phyloP scores from a whole-genome alignment of 768 basidiomycete genomes.

The Russula ochroleuca region DNA sequence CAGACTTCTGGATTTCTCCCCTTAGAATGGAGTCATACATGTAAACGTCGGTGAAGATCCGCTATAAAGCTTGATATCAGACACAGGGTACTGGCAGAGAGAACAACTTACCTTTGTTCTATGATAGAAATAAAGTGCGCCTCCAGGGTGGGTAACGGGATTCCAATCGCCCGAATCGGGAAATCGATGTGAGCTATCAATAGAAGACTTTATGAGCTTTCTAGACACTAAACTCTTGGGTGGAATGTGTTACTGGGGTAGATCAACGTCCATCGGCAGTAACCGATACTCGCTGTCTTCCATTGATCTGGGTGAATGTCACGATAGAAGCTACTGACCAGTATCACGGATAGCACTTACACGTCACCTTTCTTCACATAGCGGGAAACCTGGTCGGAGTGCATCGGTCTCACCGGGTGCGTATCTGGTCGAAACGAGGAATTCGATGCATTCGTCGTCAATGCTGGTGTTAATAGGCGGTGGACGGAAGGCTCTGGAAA shows the following conservation, averaged over 20 bases:
- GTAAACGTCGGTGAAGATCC: slow-evolving; percentile 18
- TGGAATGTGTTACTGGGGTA: slow-evolving; percentile 11
- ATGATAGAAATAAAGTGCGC: slow-evolving; percentile 19
- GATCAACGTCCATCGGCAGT: not conserved
- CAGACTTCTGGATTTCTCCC: not conserved
- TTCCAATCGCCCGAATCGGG: not conserved
- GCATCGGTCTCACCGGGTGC: not conserved
- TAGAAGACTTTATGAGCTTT: not conserved
- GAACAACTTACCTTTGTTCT: not conserved
- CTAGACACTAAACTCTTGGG: not conserved
- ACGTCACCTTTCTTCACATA: slow-evolving; percentile 15
- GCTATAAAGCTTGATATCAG: not conserved
- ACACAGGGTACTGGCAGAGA: not conserved
- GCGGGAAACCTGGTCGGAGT: slow-evolving; percentile 17
- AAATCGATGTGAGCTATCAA: not conserved
- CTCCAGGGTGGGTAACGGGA: slow-evolving; percentile 1
- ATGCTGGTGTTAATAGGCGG: not conserved
- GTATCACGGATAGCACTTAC: not conserved
- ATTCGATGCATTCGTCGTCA: not conserved
- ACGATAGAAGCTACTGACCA: not conserved
- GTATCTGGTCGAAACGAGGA: not conserved
- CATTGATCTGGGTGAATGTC: not conserved
- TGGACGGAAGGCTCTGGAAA: not conserved
- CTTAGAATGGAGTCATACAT: slow-evolving; percentile 14
- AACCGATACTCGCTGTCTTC: not conserved